phyloP scores from a whole-genome alignment of 805 yeast genomes.

The Metschnikowia lochheadii region DNA sequence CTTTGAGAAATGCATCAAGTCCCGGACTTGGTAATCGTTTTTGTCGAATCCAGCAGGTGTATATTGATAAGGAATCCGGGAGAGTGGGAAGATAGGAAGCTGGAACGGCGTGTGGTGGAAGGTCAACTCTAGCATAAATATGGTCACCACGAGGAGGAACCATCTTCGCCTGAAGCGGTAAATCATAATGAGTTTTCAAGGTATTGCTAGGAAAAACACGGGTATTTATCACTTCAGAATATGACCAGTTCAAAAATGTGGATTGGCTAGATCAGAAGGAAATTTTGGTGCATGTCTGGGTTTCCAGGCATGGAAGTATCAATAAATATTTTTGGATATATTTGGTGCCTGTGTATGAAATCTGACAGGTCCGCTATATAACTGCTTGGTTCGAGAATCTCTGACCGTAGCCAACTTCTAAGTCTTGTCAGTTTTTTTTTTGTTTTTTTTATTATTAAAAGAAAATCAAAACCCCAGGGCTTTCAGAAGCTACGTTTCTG shows the following conservation, averaged over 20 bases:
- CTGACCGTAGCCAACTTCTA: neutral
- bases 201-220: neutral
- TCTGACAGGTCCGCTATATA: constrained; percentile 2
- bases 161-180: constrained; percentile 4
- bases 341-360: neutral
- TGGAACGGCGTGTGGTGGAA: constrained; percentile 2
- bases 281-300: neutral
- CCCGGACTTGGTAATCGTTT: constrained; percentile 7
- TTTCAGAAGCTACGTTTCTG: neutral
- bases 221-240: neutral
- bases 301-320: neutral
- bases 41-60: constrained; percentile 3
- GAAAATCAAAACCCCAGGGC: no score
- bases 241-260: no score
- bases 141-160: constrained; percentile 5
- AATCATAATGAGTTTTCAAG: neutral
- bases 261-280: neutral
- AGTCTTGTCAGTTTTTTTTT: neutral
- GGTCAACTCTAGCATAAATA: constrained; percentile 3
- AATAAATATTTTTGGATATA: neutral
- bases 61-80: neutral
- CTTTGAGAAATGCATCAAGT: constrained; percentile 11
- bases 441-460: no score
- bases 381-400: neutral
- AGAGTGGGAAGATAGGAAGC: neutral